phyloP scores from a whole-genome alignment of 345 rosid species.

The Aegle marmelos region DNA sequence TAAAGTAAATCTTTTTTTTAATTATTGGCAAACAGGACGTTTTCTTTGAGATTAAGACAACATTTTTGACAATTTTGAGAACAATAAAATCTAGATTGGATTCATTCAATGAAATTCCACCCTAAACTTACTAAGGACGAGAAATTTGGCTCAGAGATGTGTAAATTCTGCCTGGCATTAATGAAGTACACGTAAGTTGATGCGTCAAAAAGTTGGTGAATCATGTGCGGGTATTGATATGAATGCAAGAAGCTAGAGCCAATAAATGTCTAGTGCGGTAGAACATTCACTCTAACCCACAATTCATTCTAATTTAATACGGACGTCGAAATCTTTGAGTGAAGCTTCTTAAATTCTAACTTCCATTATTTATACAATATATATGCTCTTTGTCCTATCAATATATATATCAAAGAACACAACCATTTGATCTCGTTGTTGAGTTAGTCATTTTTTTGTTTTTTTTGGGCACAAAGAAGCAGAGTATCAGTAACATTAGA shows the following conservation, averaged over 20 bases:
- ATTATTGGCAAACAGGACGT: no score
- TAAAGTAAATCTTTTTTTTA: no score
- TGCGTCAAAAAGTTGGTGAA: background rate
- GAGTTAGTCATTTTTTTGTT: background rate
- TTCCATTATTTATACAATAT: background rate
- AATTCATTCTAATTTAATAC: background rate
- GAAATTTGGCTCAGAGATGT: background rate
- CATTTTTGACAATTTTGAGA: no score
- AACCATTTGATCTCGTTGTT: background rate
- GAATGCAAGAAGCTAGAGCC: no score
- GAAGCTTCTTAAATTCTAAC: background rate
- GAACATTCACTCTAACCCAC: background rate
- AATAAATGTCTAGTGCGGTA: background rate
- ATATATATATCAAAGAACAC: background rate
- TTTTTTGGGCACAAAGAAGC: accelerated
- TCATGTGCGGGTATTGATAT: no score
- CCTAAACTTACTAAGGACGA: background rate
- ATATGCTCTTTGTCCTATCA: background rate
- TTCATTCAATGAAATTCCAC: background rate
- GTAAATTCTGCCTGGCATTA: background rate
- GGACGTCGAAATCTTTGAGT: background rate
- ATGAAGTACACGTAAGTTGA: background rate
- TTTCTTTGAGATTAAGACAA: no score
- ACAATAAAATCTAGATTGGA: background rate
- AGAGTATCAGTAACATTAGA: no score